Conservation (phyloP, 2,329 filamentous ascomycete species). For the Colletotrichum gloeosporioides region DNA sequence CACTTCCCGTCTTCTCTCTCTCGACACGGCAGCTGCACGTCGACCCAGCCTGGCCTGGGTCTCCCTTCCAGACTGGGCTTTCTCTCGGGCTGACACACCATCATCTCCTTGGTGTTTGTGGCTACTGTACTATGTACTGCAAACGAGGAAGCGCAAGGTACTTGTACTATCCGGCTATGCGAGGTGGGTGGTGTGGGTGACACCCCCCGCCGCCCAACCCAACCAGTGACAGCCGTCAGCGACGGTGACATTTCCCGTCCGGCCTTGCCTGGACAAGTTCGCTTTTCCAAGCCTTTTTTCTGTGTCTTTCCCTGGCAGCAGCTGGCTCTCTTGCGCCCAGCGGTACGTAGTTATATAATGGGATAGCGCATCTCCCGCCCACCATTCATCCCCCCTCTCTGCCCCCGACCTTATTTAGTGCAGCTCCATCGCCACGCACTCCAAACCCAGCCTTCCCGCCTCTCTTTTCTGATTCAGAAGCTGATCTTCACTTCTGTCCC, state of each 20-base stretch:
- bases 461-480: background rate
- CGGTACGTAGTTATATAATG: conserved; percentile 6
- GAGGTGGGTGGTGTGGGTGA: background rate
- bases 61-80: conserved; percentile 4
- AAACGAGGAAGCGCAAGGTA: background rate
- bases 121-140: background rate
- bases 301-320: background rate
- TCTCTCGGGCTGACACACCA: background rate
- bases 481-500: background rate
- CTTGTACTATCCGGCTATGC: background rate
- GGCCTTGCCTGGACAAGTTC: background rate
- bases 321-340: background rate
- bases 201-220: background rate
- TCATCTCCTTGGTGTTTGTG: background rate
- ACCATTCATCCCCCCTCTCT: background rate
- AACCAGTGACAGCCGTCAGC: background rate
- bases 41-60: conserved; percentile 13
- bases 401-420: background rate
- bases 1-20: background rate
- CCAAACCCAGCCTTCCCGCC: background rate
- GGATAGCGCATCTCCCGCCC: conserved; percentile 11
- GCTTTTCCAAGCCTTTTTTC: background rate
- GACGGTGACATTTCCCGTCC: background rate
- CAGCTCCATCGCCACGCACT: background rate
- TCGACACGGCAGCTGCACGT: background rate